A percentile compares a stretch with the other conserved stretches of the same genome.
phyloP scores from a whole-genome alignment of 2,329 filamentous ascomycete species.

The Cercospora sp. region DNA sequence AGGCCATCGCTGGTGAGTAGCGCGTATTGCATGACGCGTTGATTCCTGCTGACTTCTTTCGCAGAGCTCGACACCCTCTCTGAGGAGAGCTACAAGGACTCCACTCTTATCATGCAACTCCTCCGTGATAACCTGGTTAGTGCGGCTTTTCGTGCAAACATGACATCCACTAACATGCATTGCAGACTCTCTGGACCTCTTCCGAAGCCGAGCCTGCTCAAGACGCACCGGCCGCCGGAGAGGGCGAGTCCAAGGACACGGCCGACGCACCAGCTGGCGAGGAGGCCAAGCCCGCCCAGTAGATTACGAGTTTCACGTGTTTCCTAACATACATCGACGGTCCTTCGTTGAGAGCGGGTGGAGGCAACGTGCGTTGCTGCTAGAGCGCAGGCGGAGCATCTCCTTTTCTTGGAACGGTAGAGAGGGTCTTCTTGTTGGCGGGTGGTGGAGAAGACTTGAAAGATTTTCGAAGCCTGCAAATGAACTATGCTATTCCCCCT shows the following conservation, averaged over 20 bases:
- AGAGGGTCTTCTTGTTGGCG: not conserved
- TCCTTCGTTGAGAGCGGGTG: conserved; percentile 27
- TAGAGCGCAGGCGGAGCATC: conserved; percentile 27
- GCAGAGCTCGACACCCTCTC: conserved; percentile 91
- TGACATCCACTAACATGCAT: conserved; percentile 26
- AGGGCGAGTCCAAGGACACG: conserved; percentile 55
- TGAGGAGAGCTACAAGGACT: conserved; percentile 99
- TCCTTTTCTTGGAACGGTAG: conserved; percentile 29
- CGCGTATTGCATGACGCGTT: not conserved
- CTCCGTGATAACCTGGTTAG: conserved; percentile 90
- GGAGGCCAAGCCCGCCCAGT: conserved; percentile 49
- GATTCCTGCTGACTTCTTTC: conserved; percentile 11
- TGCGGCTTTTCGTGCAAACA: not conserved
- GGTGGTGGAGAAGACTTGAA: not conserved
- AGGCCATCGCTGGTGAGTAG: conserved; percentile 79
- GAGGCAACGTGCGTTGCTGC: conserved; percentile 25
- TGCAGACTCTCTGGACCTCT: conserved; percentile 95
- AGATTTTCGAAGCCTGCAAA: not conserved
- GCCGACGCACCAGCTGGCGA: conserved; percentile 59
- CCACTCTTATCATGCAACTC: conserved; percentile 97
- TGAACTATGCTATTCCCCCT: conserved; percentile 20
- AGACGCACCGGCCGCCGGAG: conserved; percentile 44
- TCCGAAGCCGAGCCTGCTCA: conserved; percentile 88
- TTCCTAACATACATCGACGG: conserved; percentile 29
- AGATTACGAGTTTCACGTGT: conserved; percentile 27